A percentile compares a stretch with the other conserved stretches of the same genome.
Conservation (phyloP, 1,139 yeast species). For the Ashbya aceris region DNA sequence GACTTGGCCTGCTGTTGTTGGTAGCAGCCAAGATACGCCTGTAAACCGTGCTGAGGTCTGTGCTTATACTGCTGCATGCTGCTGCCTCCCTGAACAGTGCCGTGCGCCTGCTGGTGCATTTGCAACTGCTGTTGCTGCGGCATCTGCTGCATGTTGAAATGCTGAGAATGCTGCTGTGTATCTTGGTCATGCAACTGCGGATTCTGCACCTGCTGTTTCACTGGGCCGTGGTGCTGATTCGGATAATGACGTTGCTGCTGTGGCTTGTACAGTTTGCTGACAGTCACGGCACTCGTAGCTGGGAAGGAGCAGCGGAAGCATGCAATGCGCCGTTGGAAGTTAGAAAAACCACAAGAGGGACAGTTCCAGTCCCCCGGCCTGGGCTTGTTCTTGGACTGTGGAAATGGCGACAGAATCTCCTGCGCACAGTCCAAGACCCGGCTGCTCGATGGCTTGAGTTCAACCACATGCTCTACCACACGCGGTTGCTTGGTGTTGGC, state of each 20-base stretch:
- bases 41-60: not conserved
- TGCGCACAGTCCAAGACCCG: conserved; percentile 71
- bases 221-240: conserved; percentile 8
- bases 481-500: conserved; percentile 35
- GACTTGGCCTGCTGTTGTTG: conserved; percentile 1
- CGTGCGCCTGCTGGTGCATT: conserved; percentile 11
- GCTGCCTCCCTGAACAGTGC: conserved; percentile 6
- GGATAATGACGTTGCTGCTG: conserved; percentile 10
- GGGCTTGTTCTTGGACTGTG: conserved; percentile 81
- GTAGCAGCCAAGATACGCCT: not conserved
- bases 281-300: conserved; percentile 52
- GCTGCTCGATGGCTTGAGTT: conserved; percentile 79
- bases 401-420: conserved; percentile 74
- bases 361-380: conserved; percentile 98
- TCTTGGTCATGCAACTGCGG: conserved; percentile 8
- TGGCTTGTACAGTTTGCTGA: conserved; percentile 9
- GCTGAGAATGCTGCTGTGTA: conserved; percentile 3
- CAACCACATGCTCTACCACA: conserved; percentile 58
- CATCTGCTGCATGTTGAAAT: conserved; percentile 7
- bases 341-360: conserved; percentile 91
- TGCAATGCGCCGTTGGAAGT: conserved; percentile 89
- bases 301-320: conserved; percentile 92
- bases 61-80: conserved; percentile 2
- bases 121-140: conserved; percentile 10
- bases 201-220: conserved; percentile 4